phyloP scores from a whole-genome alignment of 2,329 filamentous ascomycete genomes.

The Botrytis cinerea region DNA sequence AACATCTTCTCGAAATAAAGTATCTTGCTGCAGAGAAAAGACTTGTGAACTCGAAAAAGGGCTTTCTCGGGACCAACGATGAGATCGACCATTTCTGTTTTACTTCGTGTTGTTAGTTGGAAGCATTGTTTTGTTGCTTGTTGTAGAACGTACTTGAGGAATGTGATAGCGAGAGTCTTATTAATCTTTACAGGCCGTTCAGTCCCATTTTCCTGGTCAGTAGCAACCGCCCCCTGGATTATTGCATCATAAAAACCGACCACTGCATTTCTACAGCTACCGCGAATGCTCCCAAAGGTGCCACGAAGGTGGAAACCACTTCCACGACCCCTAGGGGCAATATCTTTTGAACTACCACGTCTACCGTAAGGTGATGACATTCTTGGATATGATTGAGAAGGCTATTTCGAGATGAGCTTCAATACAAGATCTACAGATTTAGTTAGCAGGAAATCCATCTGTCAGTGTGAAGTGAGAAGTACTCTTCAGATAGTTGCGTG shows the following conservation, averaged over 20 bases:
- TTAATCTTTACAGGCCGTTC: background rate
- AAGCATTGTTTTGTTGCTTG: no score
- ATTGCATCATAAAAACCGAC: no score
- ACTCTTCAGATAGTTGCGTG: no score
- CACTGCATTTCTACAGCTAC: background rate
- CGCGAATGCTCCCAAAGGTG: background rate
- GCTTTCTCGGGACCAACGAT: background rate
- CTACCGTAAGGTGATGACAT: no score
- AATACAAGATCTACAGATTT: no score
- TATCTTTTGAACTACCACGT: background rate
- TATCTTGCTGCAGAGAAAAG: background rate
- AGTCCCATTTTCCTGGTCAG: background rate
- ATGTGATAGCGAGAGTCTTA: background rate
- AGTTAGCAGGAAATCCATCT: no score
- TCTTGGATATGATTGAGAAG: no score
- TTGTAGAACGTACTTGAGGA: background rate
- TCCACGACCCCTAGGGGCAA: background rate
- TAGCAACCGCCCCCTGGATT: background rate
- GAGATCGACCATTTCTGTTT: background rate
- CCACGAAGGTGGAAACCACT: background rate
- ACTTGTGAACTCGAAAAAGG: background rate
- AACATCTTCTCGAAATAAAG: slow-evolving; percentile 27
- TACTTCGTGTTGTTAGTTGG: background rate
- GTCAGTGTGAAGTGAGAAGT: no score
- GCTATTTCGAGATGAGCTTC: no score